Conservation (phyloP, 257 asterid species). For the Nicotiana knightiana region DNA sequence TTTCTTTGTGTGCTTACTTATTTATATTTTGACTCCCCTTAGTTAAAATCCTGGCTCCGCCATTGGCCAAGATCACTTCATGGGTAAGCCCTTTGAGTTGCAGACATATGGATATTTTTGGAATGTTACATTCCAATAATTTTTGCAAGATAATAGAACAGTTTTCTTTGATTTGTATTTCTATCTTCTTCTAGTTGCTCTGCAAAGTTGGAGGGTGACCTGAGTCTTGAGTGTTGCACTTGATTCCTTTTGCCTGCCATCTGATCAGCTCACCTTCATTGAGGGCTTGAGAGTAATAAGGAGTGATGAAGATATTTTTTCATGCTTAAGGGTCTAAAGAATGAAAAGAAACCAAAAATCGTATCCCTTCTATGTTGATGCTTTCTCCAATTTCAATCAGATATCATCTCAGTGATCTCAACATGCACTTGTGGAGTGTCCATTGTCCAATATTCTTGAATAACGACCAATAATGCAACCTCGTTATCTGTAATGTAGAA, state of each 20-base stretch:
- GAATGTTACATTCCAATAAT: neutral
- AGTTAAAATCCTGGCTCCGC: too few species aligned
- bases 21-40: too few species aligned
- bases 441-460: neutral
- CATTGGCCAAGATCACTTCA: neutral
- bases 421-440: neutral
- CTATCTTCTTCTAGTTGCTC: neutral
- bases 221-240: neutral
- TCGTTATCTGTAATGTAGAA: slow-evolving; percentile 34
- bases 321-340: neutral
- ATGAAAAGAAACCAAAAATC: neutral
- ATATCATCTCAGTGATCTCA: neutral
- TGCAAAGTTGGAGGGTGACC: neutral
- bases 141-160: neutral
- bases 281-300: neutral
- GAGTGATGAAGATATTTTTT: neutral
- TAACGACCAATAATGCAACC: neutral
- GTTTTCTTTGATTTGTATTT: neutral
- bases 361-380: neutral
- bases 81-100: neutral
- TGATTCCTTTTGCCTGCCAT: neutral
- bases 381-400: neutral
- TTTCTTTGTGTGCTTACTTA: too few species aligned
- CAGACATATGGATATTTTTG: neutral
- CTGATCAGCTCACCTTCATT: neutral